Percentiles rank a stretch among this genome's conserved stretches.
These are phyloP conservation scores for Claviceps spartinae DNA, from an alignment of 2,329 filamentous ascomycete species.

Conservation along the genomic window DNA sequence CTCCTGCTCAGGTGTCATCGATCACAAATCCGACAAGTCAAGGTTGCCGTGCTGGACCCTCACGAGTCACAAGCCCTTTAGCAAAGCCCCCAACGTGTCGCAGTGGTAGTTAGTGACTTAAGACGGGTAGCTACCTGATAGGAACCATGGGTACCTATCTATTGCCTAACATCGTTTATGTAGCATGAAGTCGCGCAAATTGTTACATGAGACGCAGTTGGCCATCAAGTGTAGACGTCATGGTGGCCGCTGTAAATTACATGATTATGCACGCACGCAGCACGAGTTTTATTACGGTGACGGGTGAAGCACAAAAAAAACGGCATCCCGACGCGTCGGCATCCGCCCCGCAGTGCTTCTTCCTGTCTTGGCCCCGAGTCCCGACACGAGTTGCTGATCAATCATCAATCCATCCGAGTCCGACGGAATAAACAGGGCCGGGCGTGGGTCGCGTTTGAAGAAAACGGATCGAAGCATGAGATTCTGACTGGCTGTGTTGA, in stretches of 20 bases:
- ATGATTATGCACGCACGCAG: conserved; percentile 3
- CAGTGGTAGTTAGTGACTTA: no score
- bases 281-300: conserved; percentile 12
- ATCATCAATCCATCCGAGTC: not conserved
- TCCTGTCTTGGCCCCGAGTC: not conserved
- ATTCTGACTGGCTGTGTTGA: not conserved
- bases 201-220: no score
- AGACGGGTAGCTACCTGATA: no score
- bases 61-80: no score
- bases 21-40: no score
- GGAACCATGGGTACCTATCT: no score
- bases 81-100: no score
- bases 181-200: no score
- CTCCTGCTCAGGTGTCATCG: no score
- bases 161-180: no score
- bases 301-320: not conserved
- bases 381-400: not conserved
- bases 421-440: not conserved
- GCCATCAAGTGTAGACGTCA: no score
- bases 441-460: not conserved
- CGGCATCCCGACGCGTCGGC: not conserved
- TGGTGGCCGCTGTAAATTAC: not conserved
- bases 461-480: not conserved
- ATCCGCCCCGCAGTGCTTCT: conserved; percentile 1
- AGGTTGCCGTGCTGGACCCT: no score